A percentile compares a stretch with the other conserved stretches of the same genome.
Conservation (phyloP, 345 rosid species). For the Populus simonii region DNA sequence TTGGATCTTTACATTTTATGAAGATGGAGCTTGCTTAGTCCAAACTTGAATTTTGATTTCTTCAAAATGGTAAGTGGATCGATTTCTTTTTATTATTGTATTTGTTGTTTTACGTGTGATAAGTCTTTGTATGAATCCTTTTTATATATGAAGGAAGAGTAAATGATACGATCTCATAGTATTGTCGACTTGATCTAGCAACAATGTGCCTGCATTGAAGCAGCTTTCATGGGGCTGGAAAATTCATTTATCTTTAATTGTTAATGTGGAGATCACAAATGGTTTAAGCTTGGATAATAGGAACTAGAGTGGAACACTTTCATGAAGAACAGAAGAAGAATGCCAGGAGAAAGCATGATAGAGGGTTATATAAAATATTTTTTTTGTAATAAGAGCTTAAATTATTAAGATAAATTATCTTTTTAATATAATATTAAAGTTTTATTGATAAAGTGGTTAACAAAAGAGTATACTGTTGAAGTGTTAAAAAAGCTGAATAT, state of each 20-base stretch:
- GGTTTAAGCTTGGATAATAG: not conserved
- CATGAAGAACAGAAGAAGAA: not conserved
- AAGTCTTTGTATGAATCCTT: not conserved
- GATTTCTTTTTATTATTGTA: not conserved
- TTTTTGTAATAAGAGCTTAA: too few species aligned
- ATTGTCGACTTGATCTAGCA: not conserved
- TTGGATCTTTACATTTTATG: not conserved
- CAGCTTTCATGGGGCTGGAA: not conserved
- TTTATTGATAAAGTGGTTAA: too few species aligned
- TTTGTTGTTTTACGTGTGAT: not conserved
- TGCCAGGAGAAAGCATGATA: not conserved
- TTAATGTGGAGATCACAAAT: not conserved
- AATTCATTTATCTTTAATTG: not conserved
- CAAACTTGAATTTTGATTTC: conserved; percentile 1
- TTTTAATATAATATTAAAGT: too few species aligned
- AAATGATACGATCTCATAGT: not conserved
- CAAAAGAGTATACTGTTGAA: not conserved
- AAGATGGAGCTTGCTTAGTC: conserved; percentile 7
- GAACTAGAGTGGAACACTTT: too few species aligned
- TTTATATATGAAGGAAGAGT: not conserved
- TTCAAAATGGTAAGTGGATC: conserved; percentile 19
- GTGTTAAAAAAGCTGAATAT: not conserved
- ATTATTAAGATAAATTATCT: too few species aligned
- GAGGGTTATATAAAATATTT: too few species aligned
- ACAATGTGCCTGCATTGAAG: not conserved